These are phyloP conservation scores for Marasmius tenuissimus DNA, from an alignment of 1,284 basidiomycete genomes.

Conservation along the genomic window DNA sequence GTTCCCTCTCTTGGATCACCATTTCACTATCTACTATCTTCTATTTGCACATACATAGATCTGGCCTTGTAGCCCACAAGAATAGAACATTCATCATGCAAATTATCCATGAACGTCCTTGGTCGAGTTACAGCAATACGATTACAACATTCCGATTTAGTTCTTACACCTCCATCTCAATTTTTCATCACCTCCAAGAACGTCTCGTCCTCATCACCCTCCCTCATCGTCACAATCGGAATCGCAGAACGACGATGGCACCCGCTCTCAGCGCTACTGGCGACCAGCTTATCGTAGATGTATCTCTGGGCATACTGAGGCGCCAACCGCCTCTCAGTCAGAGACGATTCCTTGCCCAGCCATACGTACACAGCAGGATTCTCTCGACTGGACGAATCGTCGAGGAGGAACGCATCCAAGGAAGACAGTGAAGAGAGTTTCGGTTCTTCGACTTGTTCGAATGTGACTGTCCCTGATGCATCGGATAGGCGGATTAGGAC, in stretches of 20 bases:
- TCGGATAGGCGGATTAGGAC: slow-evolving; percentile 52
- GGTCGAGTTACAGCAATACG: too few relatives aligned
- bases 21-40: too few relatives aligned
- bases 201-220: slow-evolving; percentile 46
- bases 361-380: slow-evolving; percentile 54
- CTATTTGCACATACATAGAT: too few relatives aligned
- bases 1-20: too few relatives aligned
- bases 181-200: slow-evolving; percentile 29
- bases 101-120: too few relatives aligned
- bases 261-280: slow-evolving; percentile 21
- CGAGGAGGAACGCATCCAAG: slow-evolving; percentile 31
- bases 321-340: slow-evolving; percentile 48
- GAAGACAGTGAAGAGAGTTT: slow-evolving; percentile 17
- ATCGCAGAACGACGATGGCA: slow-evolving; percentile 25
- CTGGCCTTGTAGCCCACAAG: too few relatives aligned
- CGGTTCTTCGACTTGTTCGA: slow-evolving; percentile 25
- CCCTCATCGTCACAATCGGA: slow-evolving; percentile 48
- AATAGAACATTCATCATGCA: too few relatives aligned
- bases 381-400: slow-evolving; percentile 23
- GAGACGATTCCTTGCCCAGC: slow-evolving; percentile 51
- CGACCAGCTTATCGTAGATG: slow-evolving; percentile 37
- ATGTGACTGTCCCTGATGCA: slow-evolving; percentile 37
- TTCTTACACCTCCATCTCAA: neutral
- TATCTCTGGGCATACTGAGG: slow-evolving; percentile 56
- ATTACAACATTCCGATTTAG: neutral